phyloP scores from a whole-genome alignment of 2,329 filamentous ascomycete species.

The Rosellinia necatrix region DNA sequence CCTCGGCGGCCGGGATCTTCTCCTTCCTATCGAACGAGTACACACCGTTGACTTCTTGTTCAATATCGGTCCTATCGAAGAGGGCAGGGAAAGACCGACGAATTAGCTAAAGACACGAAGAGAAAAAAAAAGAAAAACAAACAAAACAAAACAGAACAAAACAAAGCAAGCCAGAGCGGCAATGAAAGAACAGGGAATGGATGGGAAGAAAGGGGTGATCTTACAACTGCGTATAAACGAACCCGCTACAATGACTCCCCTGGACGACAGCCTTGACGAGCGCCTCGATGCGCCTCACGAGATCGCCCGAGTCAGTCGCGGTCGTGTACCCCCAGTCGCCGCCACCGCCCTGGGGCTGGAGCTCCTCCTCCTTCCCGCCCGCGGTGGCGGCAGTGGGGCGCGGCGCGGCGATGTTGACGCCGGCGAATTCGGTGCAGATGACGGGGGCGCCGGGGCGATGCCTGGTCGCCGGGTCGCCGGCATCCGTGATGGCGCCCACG shows the following conservation, averaged over 20 bases:
- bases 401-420: constrained; percentile 72
- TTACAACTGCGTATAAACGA: constrained; percentile 70
- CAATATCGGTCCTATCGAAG: constrained; percentile 59
- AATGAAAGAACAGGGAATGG: not conserved
- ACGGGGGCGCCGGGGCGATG: constrained; percentile 62
- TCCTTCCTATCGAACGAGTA: constrained; percentile 65
- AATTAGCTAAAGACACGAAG: constrained; percentile 4
- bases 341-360: constrained; percentile 43
- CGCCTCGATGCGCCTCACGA: constrained; percentile 62
- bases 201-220: constrained; percentile 27
- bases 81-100: not conserved
- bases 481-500: constrained; percentile 48
- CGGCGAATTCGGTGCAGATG: constrained; percentile 70
- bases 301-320: constrained; percentile 61
- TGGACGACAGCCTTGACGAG: constrained; percentile 62
- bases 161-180: too few relatives aligned
- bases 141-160: not conserved
- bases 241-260: constrained; percentile 59
- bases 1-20: constrained; percentile 61
- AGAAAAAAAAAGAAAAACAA: too few relatives aligned
- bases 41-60: constrained; percentile 71
- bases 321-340: constrained; percentile 72
- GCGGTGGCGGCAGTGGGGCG: too few relatives aligned
- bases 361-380: constrained; percentile 37
- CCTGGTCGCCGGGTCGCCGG: constrained; percentile 52